A percentile compares a stretch with the other conserved stretches of the same genome.
Conservation (phyloP, 495 filamentous ascomycete genomes). For the Pseudevernia furfuracea region DNA sequence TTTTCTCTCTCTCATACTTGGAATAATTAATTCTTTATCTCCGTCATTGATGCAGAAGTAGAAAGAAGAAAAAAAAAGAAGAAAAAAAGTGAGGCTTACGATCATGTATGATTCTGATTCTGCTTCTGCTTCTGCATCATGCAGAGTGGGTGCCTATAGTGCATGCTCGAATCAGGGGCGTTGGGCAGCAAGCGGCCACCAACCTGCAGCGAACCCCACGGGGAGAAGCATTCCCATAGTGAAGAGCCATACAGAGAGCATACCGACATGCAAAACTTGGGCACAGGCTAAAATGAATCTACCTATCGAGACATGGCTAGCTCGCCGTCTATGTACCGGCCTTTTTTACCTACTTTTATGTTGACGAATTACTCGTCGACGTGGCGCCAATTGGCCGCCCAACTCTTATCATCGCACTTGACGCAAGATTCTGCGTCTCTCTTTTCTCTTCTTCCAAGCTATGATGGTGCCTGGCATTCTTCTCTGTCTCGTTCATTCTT, state of each 20-base stretch:
- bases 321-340: constrained; percentile 2
- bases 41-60: background rate
- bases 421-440: constrained; percentile 5
- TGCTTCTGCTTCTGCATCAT: background rate
- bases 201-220: constrained; percentile 8
- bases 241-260: constrained; percentile 6
- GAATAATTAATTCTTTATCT: background rate
- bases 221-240: background rate
- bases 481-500: constrained; percentile 13
- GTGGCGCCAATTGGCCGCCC: constrained; percentile 22
- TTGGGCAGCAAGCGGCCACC: constrained; percentile 20
- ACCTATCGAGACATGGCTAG: constrained; percentile 4
- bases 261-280: constrained; percentile 6
- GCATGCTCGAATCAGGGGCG: constrained; percentile 17
- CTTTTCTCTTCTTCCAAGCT: background rate
- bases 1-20: background rate
- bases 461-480: constrained; percentile 3
- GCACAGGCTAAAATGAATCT: constrained; percentile 6
- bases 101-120: constrained; percentile 1
- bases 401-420: constrained; percentile 13
- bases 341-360: background rate
- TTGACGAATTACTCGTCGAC: constrained; percentile 17
- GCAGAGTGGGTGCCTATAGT: constrained; percentile 3
- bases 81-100: constrained; percentile 1
- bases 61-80: no score